Evolutionary conservation across 2,329 filamentous ascomycete species (phyloP).

Genomic region (Colletotrichum musae): DNA sequence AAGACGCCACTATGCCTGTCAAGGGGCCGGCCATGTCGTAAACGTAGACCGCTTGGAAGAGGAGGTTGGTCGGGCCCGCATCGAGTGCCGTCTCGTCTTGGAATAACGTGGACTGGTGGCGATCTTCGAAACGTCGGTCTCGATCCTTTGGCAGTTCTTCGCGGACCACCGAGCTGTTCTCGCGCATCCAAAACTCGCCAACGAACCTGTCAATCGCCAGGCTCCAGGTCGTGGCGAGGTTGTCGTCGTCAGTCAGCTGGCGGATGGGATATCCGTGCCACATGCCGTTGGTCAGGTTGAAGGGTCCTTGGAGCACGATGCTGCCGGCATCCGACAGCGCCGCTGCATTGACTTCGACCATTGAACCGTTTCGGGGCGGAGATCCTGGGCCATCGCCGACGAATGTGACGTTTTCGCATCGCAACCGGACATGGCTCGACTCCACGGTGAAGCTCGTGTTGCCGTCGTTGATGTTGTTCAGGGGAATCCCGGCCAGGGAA

Average conservation of each 20-base stretch:
- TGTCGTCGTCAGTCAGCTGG: neutral
- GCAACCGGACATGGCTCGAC: slow-evolving; percentile 21
- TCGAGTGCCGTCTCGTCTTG: slow-evolving; percentile 3
- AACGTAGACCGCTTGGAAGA: neutral
- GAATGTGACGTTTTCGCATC: slow-evolving; percentile 1
- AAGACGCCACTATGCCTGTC: neutral
- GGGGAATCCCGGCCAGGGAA: slow-evolving; percentile 22
- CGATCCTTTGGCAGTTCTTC: neutral
- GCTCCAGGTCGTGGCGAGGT: neutral
- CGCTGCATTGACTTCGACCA: neutral
- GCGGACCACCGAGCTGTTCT: neutral
- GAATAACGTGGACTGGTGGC: neutral
- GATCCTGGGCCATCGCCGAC: neutral
- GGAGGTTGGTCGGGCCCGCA: neutral
- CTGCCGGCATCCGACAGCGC: neutral
- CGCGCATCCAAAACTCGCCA: neutral
- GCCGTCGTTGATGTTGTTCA: neutral
- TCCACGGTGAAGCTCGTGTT: slow-evolving; percentile 22
- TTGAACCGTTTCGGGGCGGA: neutral
- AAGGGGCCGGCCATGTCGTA: neutral
- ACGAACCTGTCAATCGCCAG: slow-evolving; percentile 2
- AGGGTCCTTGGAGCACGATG: slow-evolving; percentile 2
- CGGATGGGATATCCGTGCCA: slow-evolving; percentile 2
- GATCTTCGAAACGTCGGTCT: neutral
- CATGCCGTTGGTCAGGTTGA: slow-evolving; percentile 9